Evolutionary conservation across 1,139 yeast species (phyloP).

Genomic region (Chernovozyma sophiae-reginae): DNA sequence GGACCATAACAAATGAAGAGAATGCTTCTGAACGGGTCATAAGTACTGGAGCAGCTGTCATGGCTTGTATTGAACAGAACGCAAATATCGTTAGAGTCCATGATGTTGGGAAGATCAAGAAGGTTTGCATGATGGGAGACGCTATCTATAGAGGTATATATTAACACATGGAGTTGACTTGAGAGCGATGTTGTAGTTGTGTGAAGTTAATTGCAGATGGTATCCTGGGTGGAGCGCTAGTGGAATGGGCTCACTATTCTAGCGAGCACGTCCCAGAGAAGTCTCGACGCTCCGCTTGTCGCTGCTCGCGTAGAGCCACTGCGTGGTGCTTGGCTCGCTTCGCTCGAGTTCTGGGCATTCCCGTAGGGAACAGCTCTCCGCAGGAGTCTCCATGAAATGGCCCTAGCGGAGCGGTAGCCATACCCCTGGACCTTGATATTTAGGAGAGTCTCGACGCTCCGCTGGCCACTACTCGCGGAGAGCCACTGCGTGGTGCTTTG

Average conservation of each 20-base stretch:
- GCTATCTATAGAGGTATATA: constrained; percentile 55
- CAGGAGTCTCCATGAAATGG: too few relatives aligned
- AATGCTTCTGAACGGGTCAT: constrained; percentile 58
- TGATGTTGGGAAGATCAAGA: constrained; percentile 65
- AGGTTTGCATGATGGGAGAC: constrained; percentile 69
- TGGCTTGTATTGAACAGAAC: constrained; percentile 70
- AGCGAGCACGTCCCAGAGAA: too few relatives aligned
- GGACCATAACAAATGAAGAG: constrained; percentile 52
- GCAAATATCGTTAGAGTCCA: constrained; percentile 88
- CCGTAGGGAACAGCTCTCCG: neutral
- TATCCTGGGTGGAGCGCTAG: too few relatives aligned
- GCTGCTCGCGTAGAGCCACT: too few relatives aligned
- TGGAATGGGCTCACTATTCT: too few relatives aligned
- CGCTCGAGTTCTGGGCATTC: neutral
- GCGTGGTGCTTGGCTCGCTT: too few relatives aligned
- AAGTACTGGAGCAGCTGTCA: constrained; percentile 75
- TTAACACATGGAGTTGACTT: neutral
- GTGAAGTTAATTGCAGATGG: neutral
- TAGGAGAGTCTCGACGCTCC: too few relatives aligned
- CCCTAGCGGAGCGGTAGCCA: too few relatives aligned
- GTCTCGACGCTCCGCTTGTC: too few relatives aligned
- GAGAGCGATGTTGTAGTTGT: neutral
- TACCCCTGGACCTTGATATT: too few relatives aligned
- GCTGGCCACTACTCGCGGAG: too few relatives aligned
- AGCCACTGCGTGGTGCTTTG: too few relatives aligned